Percentiles rank a stretch among this genome's conserved stretches.
phyloP scores from a whole-genome alignment of 2,329 filamentous ascomycete species.

The Hymenoscyphus albidus region DNA sequence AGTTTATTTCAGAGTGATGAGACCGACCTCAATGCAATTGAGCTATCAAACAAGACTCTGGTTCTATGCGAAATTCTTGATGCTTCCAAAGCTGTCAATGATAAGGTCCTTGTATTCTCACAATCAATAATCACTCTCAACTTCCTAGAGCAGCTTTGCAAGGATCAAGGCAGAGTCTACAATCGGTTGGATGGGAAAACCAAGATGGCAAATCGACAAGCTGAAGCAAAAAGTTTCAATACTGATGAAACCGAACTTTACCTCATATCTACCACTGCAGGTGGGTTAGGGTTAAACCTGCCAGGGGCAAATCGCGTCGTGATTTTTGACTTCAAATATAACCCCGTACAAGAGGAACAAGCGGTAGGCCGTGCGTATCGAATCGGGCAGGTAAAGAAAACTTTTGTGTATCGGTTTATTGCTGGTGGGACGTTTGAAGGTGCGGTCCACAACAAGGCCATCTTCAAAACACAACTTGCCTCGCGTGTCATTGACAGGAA shows the following conservation, averaged over 20 bases:
- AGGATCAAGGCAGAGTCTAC: conserved; percentile 44
- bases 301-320: conserved; percentile 80
- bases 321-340: conserved; percentile 80
- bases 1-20: conserved; percentile 37
- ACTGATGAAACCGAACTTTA: conserved; percentile 54
- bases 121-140: conserved; percentile 67
- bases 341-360: conserved; percentile 78
- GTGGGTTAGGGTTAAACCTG: conserved; percentile 80
- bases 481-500: conserved; percentile 80
- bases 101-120: conserved; percentile 80
- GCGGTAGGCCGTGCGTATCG: conserved; percentile 84
- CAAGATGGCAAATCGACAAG: conserved; percentile 53
- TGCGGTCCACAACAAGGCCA: conserved; percentile 64
- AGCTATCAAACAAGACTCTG: conserved; percentile 63
- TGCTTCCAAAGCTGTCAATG: conserved; percentile 55
- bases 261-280: conserved; percentile 79
- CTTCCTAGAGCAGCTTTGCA: conserved; percentile 60
- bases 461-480: conserved; percentile 81
- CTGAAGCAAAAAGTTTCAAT: conserved; percentile 67
- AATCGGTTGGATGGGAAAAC: conserved; percentile 64
- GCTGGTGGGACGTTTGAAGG: conserved; percentile 77
- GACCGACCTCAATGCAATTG: conserved; percentile 39
- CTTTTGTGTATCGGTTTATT: conserved; percentile 81
- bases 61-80: conserved; percentile 68
- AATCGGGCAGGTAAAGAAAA: conserved; percentile 74